Base-by-base conservation (phyloP, 306 rosid genomes). In the Acacia confusa region DNA sequence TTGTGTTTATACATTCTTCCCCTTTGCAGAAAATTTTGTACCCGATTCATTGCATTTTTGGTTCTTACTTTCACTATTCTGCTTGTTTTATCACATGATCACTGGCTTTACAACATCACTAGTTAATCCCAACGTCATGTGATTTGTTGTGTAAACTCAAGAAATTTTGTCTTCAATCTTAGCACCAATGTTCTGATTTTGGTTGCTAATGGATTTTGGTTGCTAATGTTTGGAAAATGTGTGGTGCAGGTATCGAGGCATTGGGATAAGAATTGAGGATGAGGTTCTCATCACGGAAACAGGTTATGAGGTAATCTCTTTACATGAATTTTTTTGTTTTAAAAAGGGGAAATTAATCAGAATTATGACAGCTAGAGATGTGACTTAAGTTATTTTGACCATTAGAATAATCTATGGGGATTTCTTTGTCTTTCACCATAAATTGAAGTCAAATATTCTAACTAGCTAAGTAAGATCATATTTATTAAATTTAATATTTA, bases 221-320 rank as follows among this genome's bases (percentile, higher is more conserved):
- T 65, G 32, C 52, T 8, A 63, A 84, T 52, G 32, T 57, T 20
- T 71, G 84, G 71, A 75, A 30, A 83, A 85, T 82, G 79, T 58
- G 53, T 41, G 36, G 69, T 84, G 84, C 90, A 95, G 98, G 83
- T 92, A 85, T 78, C 86, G 28, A 78, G 97, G 98, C 85, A 89
- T 87, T 24, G 97, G 99, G 79, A 92, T 95, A 81, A 86, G 99
- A 70, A 95, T 95, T 25, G 99, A 95, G 86, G 99, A 93, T 86
- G 96, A 93, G 85, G 89, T 93, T 72, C 97, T 91, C 65, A 89
- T 95, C 80, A 93, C 97, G 4, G 99, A 92, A 63, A 88, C 96
- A n/a, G 97, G 99, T 64, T 87, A 87, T 27, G 99, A 92, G 97
- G 98, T 95, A 91, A 60, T 77, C 79, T 70, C 25, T 50, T 71